Evolutionary conservation across 768 basidiomycete species (phyloP).

Genomic region (Psilocybe subaeruginosa): DNA sequence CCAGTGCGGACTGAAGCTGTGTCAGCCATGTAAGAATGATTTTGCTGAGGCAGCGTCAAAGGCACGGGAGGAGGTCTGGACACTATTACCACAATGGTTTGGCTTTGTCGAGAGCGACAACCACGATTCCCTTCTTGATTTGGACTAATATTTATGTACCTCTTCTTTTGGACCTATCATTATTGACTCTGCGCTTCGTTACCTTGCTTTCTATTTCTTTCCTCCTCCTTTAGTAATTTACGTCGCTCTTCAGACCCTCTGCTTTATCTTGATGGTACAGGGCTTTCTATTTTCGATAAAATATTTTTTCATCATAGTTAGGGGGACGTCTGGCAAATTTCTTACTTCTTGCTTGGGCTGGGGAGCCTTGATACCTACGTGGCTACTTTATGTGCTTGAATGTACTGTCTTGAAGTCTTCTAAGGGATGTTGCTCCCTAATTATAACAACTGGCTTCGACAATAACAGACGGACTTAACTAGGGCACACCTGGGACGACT

Average conservation of each 20-base stretch:
- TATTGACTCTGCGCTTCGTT: neutral
- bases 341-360: too few relatives aligned
- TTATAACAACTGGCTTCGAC: too few relatives aligned
- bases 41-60: slow-evolving; percentile 49
- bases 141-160: slow-evolving; percentile 14
- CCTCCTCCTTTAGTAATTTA: neutral
- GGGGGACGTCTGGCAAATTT: too few relatives aligned
- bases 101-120: slow-evolving; percentile 38
- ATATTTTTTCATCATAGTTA: too few relatives aligned
- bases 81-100: slow-evolving; percentile 65
- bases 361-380: neutral
- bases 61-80: slow-evolving; percentile 67
- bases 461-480: neutral
- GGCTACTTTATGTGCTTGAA: too few relatives aligned
- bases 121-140: slow-evolving; percentile 18
- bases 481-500: slow-evolving; percentile 15
- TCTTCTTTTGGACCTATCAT: neutral
- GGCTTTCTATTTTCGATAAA: too few relatives aligned
- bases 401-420: too few relatives aligned
- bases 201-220: neutral
- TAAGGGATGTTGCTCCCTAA: too few relatives aligned
- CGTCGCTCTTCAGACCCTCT: neutral
- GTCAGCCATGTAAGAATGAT: slow-evolving; percentile 39
- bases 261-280: neutral
- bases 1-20: slow-evolving; percentile 42